phyloP scores from a whole-genome alignment of 495 filamentous ascomycete species.

The Margaritispora aquatica region DNA sequence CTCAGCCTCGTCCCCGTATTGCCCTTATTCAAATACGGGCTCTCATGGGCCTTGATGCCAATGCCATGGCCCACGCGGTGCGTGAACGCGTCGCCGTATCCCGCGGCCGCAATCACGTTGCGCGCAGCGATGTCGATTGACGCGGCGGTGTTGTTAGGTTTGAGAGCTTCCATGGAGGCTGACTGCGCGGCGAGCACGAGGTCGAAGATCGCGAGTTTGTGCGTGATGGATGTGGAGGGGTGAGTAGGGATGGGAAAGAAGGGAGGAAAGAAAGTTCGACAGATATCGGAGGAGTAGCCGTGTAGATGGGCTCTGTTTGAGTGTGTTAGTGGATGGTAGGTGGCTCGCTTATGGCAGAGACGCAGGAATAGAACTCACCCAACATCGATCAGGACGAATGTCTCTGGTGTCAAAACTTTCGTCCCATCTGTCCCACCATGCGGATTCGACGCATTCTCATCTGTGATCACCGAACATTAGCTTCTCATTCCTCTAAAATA shows the following conservation, averaged over 20 bases:
- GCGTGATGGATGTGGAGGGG: constrained; percentile 9
- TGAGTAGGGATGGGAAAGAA: constrained; percentile 24
- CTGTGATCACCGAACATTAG: no score
- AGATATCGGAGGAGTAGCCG: constrained; percentile 53
- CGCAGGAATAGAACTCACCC: constrained; percentile 29
- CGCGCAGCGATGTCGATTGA: constrained; percentile 48
- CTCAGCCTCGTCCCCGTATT: constrained; percentile 34
- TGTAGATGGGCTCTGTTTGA: constrained; percentile 41
- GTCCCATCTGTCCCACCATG: constrained; percentile 46
- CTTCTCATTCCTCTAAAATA: no score
- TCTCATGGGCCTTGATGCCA: constrained; percentile 47
- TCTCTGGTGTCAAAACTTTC: constrained; percentile 40
- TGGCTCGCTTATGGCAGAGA: no score
- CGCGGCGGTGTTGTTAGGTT: constrained; percentile 39
- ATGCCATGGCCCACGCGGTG: constrained; percentile 52
- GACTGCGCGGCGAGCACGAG: constrained; percentile 46
- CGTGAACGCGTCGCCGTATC: constrained; percentile 46
- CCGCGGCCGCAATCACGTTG: constrained; percentile 40
- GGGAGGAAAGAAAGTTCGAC: constrained; percentile 46
- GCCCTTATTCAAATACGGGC: constrained; percentile 50
- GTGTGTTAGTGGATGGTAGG: constrained; percentile 10
- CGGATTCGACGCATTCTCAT: constrained; percentile 46
- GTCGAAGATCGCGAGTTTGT: constrained; percentile 44
- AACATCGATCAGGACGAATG: constrained; percentile 50
- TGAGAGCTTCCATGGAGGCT: constrained; percentile 34